Conservation (phyloP, 2,329 filamentous ascomycete genomes). For the Ciborinia camelliae region DNA sequence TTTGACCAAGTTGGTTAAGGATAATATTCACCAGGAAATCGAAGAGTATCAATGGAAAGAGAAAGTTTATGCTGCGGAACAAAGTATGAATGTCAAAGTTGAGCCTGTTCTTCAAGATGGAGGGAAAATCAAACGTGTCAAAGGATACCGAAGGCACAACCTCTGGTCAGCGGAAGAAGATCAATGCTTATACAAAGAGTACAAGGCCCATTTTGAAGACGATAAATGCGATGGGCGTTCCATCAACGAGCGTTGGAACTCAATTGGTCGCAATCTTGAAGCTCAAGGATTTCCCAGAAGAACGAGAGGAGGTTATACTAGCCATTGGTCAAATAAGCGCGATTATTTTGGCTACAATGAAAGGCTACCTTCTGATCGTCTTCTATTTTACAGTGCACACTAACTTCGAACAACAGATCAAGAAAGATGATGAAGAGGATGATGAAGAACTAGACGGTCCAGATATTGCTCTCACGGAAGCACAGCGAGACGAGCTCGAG, state of each 20-base stretch:
- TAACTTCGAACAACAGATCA: background rate
- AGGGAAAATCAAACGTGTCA: background rate
- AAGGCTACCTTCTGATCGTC: background rate
- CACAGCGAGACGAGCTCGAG: background rate
- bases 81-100: background rate
- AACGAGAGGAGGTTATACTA: background rate
- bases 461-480: background rate
- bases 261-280: background rate
- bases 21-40: background rate
- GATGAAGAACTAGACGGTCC: background rate
- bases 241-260: background rate
- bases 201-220: background rate
- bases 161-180: background rate
- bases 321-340: background rate
- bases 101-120: background rate
- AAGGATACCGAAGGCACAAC: background rate
- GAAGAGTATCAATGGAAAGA: background rate
- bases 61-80: background rate
- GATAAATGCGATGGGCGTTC: background rate
- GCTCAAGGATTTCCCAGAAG: background rate
- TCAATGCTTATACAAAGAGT: background rate
- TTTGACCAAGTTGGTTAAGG: background rate
- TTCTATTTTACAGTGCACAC: background rate
- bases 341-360: background rate
- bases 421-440: background rate